These are phyloP conservation scores for Chlorella vulgaris DNA, from an alignment of 139 green algal species.

Conservation along the genomic window DNA sequence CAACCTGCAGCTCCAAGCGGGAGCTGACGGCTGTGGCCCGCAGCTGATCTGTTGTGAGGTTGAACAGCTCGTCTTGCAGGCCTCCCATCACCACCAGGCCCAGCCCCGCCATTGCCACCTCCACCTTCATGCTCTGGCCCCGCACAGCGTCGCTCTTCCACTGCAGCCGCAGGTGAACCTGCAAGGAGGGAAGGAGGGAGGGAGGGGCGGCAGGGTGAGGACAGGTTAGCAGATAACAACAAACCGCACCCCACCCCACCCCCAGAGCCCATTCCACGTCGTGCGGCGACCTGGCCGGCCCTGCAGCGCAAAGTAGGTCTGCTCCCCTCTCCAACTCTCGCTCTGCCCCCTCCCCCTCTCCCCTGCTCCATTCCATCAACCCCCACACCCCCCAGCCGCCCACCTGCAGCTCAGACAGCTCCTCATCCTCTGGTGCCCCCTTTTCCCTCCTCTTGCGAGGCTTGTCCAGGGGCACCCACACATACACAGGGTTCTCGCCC, in stretches of 20 bases:
- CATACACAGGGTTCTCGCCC: slow-evolving; percentile 67
- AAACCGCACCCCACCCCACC: too few relatives aligned
- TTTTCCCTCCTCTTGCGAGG: background rate
- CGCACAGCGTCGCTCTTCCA: slow-evolving; percentile 52
- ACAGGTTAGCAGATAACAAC: too few relatives aligned
- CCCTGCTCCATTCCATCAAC: background rate
- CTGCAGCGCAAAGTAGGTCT: background rate
- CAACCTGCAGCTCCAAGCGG: slow-evolving; percentile 35
- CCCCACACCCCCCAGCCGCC: background rate
- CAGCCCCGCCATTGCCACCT: slow-evolving; percentile 65
- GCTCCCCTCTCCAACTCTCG: background rate
- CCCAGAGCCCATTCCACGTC: too few relatives aligned
- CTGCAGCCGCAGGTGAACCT: slow-evolving; percentile 76
- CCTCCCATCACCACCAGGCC: slow-evolving; percentile 67
- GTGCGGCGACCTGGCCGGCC: background rate
- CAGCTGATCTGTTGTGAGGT: slow-evolving; percentile 65
- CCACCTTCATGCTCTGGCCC: slow-evolving; percentile 49
- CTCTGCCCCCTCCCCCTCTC: too few relatives aligned
- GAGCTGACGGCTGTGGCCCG: slow-evolving; percentile 16
- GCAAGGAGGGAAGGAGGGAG: background rate
- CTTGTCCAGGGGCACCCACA: slow-evolving; percentile 72
- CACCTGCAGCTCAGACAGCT: slow-evolving; percentile 43
- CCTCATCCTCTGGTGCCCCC: slow-evolving; percentile 7
- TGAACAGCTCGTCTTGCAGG: slow-evolving; percentile 83
- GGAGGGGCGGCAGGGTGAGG: background rate